Evolutionary conservation across 2,329 filamentous ascomycete species (phyloP), one percentile per base, ranked within the genome.

Genomic region (Epichloe coenophiala): DNA sequence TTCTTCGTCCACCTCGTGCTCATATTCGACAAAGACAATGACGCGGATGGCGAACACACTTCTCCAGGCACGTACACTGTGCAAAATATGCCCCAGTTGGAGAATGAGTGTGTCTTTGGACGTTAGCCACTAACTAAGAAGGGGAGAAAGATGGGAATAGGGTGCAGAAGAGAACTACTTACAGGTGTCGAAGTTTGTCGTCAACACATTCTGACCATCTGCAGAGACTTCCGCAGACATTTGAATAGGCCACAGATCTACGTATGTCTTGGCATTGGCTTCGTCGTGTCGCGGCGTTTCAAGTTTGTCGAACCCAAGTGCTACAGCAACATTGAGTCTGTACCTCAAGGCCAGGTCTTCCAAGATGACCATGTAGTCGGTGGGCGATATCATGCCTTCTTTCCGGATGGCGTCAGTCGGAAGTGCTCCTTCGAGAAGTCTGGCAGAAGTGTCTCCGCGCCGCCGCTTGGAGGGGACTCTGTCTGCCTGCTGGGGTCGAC

Each of bases 121-220:
- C 31, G 8, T 31, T 31, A 31, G 31, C 31, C 31, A 31, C 31
- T 9, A 31, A 11, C 31, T 9, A 31, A 11, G 27, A 31, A 31
- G 31, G 31, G 31, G 31, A 31, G 31, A 31, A 31, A 31, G 3
- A 9, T 41, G 5, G 13, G 15, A 17, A 37, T 37, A 11, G 15
- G 15, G 9, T 41, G 6, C 6, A 19, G 39, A 27, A 21, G 31
- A 38, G 23, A 13, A 23, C 17, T 19, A 65, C 77, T 67, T 80
- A 75, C 89, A 94, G 0, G 88, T 95, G 63, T 95, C 88, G 63
- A 95, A 94, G 57, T 95, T 95, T 0, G 86, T 93, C 0, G 88
- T 94, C 50, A 91, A 65, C 5, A 93, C 74, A 55, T 75, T 81
- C 60, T 80, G 78, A 1, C 75, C 76, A 55, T 84, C 81, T 1